Base-by-base conservation (phyloP, 441 rosid genomes). In the Rhodomyrtus psidioides region DNA sequence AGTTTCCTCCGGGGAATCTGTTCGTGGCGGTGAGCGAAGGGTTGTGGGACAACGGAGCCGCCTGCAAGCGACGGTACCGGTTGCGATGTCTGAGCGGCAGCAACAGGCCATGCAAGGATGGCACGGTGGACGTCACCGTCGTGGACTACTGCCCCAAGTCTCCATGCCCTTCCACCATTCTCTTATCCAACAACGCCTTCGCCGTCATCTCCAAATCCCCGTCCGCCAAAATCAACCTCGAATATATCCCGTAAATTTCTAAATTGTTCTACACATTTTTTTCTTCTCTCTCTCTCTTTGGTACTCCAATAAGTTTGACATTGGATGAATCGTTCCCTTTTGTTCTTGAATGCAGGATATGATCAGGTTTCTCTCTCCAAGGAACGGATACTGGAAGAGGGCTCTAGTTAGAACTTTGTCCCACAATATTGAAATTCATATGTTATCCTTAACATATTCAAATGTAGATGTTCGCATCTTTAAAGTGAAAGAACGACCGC, bases 1-100 rank as follows among this genome's bases (percentile, higher is more conserved):
- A 92, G 55, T 91, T 92, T 86, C 94, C 94, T 1, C 86, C 88
- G 2, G 91, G 93, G 6, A 89, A 82, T n/a, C 59, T 87, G 13
- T 92, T 92, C 60, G 88, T 88, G 2, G 91, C 93, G 14, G 94
- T 88, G 16, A 89, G 93, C 54, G 93, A 93, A 75, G 92, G 91
- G 10, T 46, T 92, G 82, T 92, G 94, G 94, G 94, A 92, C 84
- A 92, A 91, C 4, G 91, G 94, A 26, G 94, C 95, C 6, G 94
- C 95, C 1, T 92, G 94, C 55, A 91, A 92, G 26, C 65, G 93
- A 81, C 83, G 88, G 57, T 91, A 93, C 54, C 34, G 90, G 74
- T 1, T 90, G 83, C 53, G 91, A 62, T 92, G 95, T 86, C 34
- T 90, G 28, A 93, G 94, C 49, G 94, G 94, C 14, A 79, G 62